Evolutionary conservation across 1,284 basidiomycete species (phyloP), one percentile per base, ranked within the genome.

Genomic region (Gomphus sp.): DNA sequence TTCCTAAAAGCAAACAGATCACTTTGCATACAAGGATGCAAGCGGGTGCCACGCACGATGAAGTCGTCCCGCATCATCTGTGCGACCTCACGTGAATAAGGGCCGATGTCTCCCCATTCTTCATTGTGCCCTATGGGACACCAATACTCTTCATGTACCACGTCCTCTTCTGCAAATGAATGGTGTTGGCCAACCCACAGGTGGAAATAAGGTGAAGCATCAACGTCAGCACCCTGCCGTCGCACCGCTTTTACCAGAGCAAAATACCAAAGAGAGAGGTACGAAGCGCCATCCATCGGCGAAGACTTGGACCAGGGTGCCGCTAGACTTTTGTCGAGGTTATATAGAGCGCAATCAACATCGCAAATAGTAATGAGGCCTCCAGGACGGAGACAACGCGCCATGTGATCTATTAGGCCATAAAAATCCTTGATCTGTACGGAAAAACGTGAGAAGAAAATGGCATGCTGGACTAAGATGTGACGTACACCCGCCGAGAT

Each of bases 321-420:
- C 55, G 51, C 25, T 53, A 73, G 75, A 44, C 68, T 67, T 60
- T 76, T 76, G 61, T 84, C 69, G 22, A 63, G 63, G 61, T 81
- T 82, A 65, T 87, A 83, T 11, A 80, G 72, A 60, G 73, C 69
- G 66, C 87, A 90, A 60, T 87, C 85, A 66, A 82, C 85, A 70
- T 91, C 88, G 56, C 78, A 72, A 39, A 89, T 64, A 56, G 84
- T 76, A 61, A 88, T 67, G 47, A 90, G 74, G 36, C 88, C 88
- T 36, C 81, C 80, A 2, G 87, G 85, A 52, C 86, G 80, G 52
- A 91, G 75, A 45, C 83, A 79, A 59, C 77, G 79, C 47, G 77
- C 74, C 52, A 87, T 82, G 60, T 89, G 84, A 69, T 89, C 76
- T 61, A 90, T 77, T 59, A 90, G 71, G 22, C 70, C 73, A 11